A percentile compares a stretch with the other conserved stretches of the same genome.
Conservation (phyloP, 148 eudicot species). For the Cornus controversa region DNA sequence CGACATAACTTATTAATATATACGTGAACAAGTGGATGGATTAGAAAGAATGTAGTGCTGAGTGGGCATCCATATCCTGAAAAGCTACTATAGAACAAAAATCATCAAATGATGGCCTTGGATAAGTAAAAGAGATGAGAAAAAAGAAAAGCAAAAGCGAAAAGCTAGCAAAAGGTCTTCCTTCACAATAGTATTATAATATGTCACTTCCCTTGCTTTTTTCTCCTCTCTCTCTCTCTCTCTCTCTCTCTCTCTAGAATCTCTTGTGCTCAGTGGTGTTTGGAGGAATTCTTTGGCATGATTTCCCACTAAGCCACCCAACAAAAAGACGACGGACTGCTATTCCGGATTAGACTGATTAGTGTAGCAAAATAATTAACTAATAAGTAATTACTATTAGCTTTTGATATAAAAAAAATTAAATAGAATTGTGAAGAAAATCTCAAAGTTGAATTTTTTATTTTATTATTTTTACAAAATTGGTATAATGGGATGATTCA, state of each 20-base stretch:
- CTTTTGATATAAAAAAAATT: too few species aligned
- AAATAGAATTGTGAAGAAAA: too few species aligned
- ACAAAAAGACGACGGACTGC: neutral
- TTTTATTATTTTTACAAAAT: too few species aligned
- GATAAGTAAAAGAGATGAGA: constrained; percentile 11
- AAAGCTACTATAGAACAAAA: constrained; percentile 6
- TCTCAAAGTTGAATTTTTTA: too few species aligned
- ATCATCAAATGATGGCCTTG: neutral
- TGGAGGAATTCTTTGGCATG: constrained; percentile 9
- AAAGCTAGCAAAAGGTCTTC: neutral
- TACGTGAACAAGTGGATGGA: constrained; percentile 21
- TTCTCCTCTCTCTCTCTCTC: too few species aligned
- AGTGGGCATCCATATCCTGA: constrained; percentile 24
- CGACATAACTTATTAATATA: neutral
- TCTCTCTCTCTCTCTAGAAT: constrained; percentile 24
- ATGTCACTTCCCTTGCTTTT: neutral
- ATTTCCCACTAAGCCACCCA: constrained; percentile 10
- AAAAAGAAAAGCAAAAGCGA: neutral
- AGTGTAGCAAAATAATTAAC: neutral
- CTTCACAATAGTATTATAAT: neutral
- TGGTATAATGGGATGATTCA: too few species aligned
- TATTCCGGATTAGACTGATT: neutral
- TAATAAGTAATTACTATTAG: neutral
- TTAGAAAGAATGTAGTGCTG: constrained; percentile 24
- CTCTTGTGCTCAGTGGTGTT: constrained; percentile 22